Base-by-base conservation (phyloP, 805 yeast species). In the Lachancea kluyveri region DNA sequence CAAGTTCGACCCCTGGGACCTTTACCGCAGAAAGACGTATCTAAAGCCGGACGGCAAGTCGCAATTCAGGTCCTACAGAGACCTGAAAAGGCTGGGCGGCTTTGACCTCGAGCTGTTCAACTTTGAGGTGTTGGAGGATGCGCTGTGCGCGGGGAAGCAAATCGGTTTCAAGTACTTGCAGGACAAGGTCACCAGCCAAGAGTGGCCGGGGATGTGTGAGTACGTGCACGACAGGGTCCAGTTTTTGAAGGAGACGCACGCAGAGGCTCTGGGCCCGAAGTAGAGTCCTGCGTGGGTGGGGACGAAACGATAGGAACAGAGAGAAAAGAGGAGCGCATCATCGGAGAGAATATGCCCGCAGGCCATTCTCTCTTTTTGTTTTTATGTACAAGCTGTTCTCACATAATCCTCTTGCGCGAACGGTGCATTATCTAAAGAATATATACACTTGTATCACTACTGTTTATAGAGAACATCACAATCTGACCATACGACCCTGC, bases 1-100 rank as follows among this genome's bases (percentile, higher is more conserved):
- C 19, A 62, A 63, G 39, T 46, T 59, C 20, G 57, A 57, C 31
- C 68, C 68, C 22, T 43, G 44, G 32, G 34, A 37, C 17, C 36
- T 62, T 24, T 35, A 41, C 13, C 21, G 33, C 4, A 42, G 45
- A 8, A 32, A 39, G 3, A 37, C 32, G 8, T 52, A 42, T 26
- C 20, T 44, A 15, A 32, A 36, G 16, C 22, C 35, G 13, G 35
- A 41, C 10, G 53, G 52, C n/a, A 16, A 38, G 10, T 2, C 33
- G 4, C 57, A 49, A 19, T 39, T 50, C 27, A 43, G 60, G 26
- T 26, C 36, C 6, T 52, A 48, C 22, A 36, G 35, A 14, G 30
- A 26, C 12, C 19, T 37, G 12, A 14, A 26, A 4, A 26, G 24
- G 12, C 21, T 37, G 24, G 37, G 37, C 10, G 41, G 45, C 4